A percentile compares a stretch with the other conserved stretches of the same genome.
phyloP scores from a whole-genome alignment of 2,329 filamentous ascomycete species.

The Colletotrichum spinosum region DNA sequence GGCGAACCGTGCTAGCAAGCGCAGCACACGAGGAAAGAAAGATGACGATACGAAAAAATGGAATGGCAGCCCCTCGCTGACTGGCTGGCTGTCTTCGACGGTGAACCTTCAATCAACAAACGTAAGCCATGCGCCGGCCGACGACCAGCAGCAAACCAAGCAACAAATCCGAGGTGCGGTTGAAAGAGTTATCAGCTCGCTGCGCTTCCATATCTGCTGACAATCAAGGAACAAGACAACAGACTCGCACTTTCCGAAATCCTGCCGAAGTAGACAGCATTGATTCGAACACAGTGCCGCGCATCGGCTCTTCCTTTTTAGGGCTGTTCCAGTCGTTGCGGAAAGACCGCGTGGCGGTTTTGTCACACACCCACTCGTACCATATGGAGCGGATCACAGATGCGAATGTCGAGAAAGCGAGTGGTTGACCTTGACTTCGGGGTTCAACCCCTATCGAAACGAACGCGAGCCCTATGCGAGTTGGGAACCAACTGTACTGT shows the following conservation, averaged over 20 bases:
- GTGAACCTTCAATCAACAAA: too few relatives aligned
- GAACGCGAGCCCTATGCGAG: too few relatives aligned
- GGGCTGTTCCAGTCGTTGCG: too few relatives aligned
- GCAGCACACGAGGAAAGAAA: slow-evolving; percentile 4
- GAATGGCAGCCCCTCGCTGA: not conserved
- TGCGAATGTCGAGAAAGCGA: too few relatives aligned
- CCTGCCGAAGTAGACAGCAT: slow-evolving; percentile 9
- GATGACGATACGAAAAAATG: not conserved
- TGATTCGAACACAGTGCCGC: slow-evolving; percentile 36
- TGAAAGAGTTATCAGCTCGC: slow-evolving; percentile 36
- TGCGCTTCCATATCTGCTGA: slow-evolving; percentile 31
- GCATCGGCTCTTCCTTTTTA: slow-evolving; percentile 9
- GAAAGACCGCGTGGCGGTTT: too few relatives aligned
- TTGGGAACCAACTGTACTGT: too few relatives aligned
- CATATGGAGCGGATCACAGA: too few relatives aligned
- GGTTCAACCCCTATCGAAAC: too few relatives aligned
- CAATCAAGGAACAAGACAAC: slow-evolving; percentile 31
- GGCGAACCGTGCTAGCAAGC: slow-evolving; percentile 4
- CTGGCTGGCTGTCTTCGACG: not conserved
- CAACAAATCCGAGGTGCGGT: slow-evolving; percentile 14
- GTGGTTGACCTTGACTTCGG: too few relatives aligned
- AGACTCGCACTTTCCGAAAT: slow-evolving; percentile 2
- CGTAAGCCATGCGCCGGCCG: too few relatives aligned
- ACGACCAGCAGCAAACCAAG: not conserved
- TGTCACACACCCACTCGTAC: too few relatives aligned